Base-by-base conservation (phyloP, 495 filamentous ascomycete genomes). In the Penicillium verhagenii region DNA sequence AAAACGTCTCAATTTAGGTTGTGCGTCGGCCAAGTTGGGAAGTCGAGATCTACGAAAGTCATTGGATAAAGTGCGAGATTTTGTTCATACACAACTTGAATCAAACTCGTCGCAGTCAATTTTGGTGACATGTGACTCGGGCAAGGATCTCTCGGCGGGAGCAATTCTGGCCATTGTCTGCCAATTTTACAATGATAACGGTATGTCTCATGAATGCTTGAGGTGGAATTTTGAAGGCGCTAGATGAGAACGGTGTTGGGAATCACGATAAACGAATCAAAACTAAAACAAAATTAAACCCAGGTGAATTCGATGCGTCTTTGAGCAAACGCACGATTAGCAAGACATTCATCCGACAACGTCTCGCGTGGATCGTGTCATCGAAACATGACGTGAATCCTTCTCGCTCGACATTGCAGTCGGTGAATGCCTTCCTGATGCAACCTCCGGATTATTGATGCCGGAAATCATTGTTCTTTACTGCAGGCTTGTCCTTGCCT, bases 371-470 rank as follows among this genome's bases (percentile, higher is more conserved):
- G 77, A 89, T 97, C 48, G 86, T 89, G 54, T 85, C 81, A 14
- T 83, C 85, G 0, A 79, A 85, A 58, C 85, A 88, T 19, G 85
- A 86, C 56, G 85, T 85, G 14, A 95, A 94, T 64, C 91, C 91
- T 0, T 87, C 84, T 55, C 78, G 93, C 37, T 79, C 86, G 25
- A 96, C 91, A 1, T 70, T 97, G 46, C 89, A 96, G 66, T 87
- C 86, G 50, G 85, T 97, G 35, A 96, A 97, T 71, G 86, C 87
- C 35, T 96, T 90, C 58, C 73, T 97, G 42, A 94, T 97, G 84
- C 59, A 73, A 51, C 59, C 63, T 40, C 68, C 67, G 35, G 66
- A 75, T 66, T 73, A 67, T 63, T 73, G 60, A 73, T 31, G 9
- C 11, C 29, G 19, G 18, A 29, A 6, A 39, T 19, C 28, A 31